Conservation (phyloP, 164 flowering plant species). For the Pachysandra terminalis region DNA sequence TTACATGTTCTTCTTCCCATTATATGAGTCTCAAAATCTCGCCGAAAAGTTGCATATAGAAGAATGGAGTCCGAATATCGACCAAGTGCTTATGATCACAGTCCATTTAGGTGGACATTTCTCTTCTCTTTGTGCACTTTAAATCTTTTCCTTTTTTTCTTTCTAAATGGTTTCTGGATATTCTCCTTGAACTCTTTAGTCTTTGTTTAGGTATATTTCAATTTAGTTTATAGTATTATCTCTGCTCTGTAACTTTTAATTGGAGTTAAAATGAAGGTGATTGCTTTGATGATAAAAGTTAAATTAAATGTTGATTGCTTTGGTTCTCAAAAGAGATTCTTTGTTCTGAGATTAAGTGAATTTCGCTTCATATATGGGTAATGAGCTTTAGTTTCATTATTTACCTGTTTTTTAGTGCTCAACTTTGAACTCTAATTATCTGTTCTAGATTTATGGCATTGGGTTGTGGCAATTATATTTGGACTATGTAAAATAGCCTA, state of each 20-base stretch:
- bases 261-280: too few species aligned
- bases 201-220: neutral
- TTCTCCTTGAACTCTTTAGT: neutral
- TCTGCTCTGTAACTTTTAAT: neutral
- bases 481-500: neutral
- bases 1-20: constrained; percentile 79
- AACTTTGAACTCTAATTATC: neutral
- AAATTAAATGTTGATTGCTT: too few species aligned
- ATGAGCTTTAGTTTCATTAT: neutral
- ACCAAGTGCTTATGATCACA: constrained; percentile 43
- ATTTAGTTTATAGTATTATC: neutral
- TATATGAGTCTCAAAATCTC: constrained; percentile 56
- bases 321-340: too few species aligned
- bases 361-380: neutral
- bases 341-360: neutral
- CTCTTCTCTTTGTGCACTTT: neutral
- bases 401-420: neutral
- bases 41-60: constrained; percentile 66
- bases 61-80: constrained; percentile 66
- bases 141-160: neutral
- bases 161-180: neutral
- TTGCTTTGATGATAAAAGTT: too few species aligned
- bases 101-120: constrained; percentile 50
- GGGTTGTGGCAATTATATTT: neutral
- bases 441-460: neutral